These are phyloP conservation scores for Cytospora piceae DNA, from an alignment of 2,329 filamentous ascomycete genomes.

Conservation along the genomic window DNA sequence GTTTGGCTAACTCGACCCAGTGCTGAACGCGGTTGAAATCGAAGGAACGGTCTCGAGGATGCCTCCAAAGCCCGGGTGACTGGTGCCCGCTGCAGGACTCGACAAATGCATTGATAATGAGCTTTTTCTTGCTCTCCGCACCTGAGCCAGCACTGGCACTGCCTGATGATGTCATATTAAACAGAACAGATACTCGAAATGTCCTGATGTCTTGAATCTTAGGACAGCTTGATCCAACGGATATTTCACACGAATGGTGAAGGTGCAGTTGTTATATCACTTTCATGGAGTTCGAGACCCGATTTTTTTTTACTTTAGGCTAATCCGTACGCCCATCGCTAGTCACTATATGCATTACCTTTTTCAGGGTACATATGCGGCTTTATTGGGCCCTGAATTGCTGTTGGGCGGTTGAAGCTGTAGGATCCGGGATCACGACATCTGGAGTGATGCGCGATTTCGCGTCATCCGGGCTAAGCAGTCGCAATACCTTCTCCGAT, in stretches of 20 bases:
- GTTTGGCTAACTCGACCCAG: conserved; percentile 43
- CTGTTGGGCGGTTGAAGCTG: too few species aligned
- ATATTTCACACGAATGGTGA: background rate
- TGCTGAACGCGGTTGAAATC: conserved; percentile 34
- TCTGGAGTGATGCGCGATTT: background rate
- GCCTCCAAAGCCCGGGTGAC: conserved; percentile 29
- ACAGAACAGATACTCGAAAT: background rate
- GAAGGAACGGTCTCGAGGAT: conserved; percentile 31
- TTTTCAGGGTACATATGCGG: too few species aligned
- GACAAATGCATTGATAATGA: conserved; percentile 50
- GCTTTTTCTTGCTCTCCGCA: conserved; percentile 40
- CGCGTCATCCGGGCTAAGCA: background rate
- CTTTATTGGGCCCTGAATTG: background rate
- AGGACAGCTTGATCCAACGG: background rate
- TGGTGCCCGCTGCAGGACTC: conserved; percentile 27
- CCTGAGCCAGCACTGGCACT: conserved; percentile 2
- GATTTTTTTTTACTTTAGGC: background rate
- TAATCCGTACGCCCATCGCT: background rate
- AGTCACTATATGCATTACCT: background rate
- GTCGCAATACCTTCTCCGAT: background rate
- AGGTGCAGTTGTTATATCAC: background rate
- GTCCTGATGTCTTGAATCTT: background rate
- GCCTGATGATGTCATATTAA: conserved; percentile 23
- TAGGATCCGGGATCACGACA: background rate
- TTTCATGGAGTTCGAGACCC: background rate